A percentile compares a stretch with the other conserved stretches of the same genome.
These are phyloP conservation scores for Candida adriatica DNA, from an alignment of 805 yeast species.

Conservation along the genomic window DNA sequence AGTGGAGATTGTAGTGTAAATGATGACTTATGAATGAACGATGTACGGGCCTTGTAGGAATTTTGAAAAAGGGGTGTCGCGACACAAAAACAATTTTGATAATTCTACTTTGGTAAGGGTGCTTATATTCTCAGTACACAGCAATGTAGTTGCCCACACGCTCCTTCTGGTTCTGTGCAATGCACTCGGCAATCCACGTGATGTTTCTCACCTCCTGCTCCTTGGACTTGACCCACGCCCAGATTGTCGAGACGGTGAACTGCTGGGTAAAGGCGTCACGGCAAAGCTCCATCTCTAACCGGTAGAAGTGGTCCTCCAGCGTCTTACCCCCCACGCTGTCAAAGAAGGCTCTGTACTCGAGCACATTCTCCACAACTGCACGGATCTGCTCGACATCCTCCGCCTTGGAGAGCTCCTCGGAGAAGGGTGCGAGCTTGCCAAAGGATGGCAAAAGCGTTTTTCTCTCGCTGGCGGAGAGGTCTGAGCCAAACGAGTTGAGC, in stretches of 20 bases:
- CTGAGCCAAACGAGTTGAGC: constrained; percentile 82
- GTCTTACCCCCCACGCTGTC: constrained; percentile 44
- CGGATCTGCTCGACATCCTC: constrained; percentile 87
- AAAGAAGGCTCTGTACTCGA: constrained; percentile 59
- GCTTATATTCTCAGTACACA: constrained; percentile 40
- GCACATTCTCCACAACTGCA: constrained; percentile 51
- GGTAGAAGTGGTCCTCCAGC: constrained; percentile 91
- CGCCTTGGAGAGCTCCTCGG: constrained; percentile 58
- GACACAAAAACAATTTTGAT: neutral
- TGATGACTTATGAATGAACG: no score
- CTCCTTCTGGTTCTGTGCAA: constrained; percentile 96
- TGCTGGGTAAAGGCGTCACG: constrained; percentile 94
- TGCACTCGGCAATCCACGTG: constrained; percentile 99
- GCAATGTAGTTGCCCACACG: constrained; percentile 86
- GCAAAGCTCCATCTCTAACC: constrained; percentile 86
- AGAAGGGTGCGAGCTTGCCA: constrained; percentile 65
- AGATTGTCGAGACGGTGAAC: constrained; percentile 80
- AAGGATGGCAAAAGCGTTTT: constrained; percentile 66
- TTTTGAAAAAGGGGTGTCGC: neutral
- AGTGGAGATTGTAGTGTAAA: constrained; percentile 48
- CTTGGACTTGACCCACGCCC: constrained; percentile 95
- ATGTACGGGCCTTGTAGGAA: neutral
- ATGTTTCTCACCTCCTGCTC: constrained; percentile 97
- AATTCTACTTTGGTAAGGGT: neutral
- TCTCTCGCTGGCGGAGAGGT: constrained; percentile 68